These are phyloP conservation scores for Fraxinus floribunda DNA, from an alignment of 305 asterid species.

Conservation along the genomic window DNA sequence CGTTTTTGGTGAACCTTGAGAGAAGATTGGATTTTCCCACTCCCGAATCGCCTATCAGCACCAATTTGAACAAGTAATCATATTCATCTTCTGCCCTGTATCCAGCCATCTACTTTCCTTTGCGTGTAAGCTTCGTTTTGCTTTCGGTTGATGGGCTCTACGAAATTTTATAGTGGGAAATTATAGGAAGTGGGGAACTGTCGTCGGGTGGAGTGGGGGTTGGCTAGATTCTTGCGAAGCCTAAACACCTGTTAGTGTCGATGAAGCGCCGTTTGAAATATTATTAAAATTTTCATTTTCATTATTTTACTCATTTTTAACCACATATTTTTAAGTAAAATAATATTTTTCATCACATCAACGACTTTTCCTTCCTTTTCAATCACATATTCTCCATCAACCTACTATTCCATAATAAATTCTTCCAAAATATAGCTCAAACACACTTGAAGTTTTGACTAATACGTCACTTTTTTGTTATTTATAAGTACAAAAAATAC, in stretches of 20 bases:
- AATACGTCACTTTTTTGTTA: background rate
- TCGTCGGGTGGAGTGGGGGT: conserved; percentile 24
- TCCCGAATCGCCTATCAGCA: conserved; percentile 73
- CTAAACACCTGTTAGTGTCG: background rate
- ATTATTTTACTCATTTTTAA: no score
- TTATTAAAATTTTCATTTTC: no score
- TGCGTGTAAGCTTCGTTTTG: background rate
- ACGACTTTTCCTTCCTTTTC: no score
- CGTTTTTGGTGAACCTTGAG: conserved; percentile 69
- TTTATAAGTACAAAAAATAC: background rate
- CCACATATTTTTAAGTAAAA: no score
- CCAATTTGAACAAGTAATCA: conserved; percentile 64
- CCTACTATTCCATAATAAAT: no score
- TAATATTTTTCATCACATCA: no score
- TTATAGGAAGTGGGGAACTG: conserved; percentile 22
- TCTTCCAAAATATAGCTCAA: no score
- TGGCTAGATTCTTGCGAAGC: conserved; percentile 27
- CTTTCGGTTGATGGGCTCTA: background rate
- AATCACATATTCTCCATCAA: no score
- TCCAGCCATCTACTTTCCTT: conserved; percentile 41
- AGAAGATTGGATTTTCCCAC: conserved; percentile 75
- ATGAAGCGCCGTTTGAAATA: background rate
- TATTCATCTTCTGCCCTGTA: conserved; percentile 59
- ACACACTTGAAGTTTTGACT: background rate
- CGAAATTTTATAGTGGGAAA: conserved; percentile 24